A percentile compares a stretch with the other conserved stretches of the same genome.
Evolutionary conservation across 306 rosid species (phyloP).

Genomic region (Quillaja saponaria): DNA sequence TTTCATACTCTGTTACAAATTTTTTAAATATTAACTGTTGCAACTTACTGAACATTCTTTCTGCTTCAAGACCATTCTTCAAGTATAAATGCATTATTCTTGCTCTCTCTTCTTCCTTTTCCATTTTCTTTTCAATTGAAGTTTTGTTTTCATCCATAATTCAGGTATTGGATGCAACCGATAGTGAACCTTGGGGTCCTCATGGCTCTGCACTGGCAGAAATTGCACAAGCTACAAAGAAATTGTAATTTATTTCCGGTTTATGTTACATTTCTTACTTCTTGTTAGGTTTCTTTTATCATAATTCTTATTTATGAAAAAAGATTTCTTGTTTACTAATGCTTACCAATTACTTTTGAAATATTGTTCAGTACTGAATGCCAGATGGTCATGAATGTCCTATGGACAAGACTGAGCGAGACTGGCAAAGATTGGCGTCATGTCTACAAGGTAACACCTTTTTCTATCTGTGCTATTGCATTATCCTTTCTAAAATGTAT

Average conservation of each 20-base stretch:
- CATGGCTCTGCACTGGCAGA: constrained; percentile 92
- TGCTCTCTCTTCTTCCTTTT: not conserved
- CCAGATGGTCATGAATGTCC: constrained; percentile 95
- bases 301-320: constrained; percentile 2
- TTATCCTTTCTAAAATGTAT: constrained; percentile 1
- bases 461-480: not conserved
- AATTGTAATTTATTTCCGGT: constrained; percentile 53
- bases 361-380: constrained; percentile 78
- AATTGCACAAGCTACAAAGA: constrained; percentile 92
- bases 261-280: constrained; percentile 12
- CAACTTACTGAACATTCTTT: constrained; percentile 3
- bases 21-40: constrained; percentile 16
- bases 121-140: not conserved
- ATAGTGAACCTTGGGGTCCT: constrained; percentile 99
- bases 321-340: not conserved
- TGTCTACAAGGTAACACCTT: constrained; percentile 83
- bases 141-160: constrained; percentile 22
- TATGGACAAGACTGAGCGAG: constrained; percentile 91
- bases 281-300: not conserved
- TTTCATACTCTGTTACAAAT: not conserved
- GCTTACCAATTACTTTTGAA: constrained; percentile 34
- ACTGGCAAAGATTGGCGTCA: constrained; percentile 98
- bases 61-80: constrained; percentile 12
- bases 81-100: too few species aligned
- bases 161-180: constrained; percentile 97